A percentile compares a stretch with the other conserved stretches of the same genome.
phyloP scores from a whole-genome alignment of 495 filamentous ascomycete genomes.

The Hypoxylon rickii region DNA sequence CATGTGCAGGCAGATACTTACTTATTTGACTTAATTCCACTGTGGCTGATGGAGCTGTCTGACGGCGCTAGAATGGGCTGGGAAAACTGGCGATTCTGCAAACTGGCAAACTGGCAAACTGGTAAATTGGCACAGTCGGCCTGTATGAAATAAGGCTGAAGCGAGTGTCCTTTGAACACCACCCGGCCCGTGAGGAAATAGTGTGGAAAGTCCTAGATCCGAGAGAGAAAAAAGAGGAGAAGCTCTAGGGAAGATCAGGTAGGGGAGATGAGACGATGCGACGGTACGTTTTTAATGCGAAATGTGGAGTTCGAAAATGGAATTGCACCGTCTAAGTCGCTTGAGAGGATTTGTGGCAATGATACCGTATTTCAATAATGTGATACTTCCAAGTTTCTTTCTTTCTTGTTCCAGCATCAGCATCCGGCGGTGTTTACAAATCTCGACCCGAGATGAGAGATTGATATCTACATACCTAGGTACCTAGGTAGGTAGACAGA shows the following conservation, averaged over 20 bases:
- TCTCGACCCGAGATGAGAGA: constrained; percentile 3
- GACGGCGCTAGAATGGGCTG: constrained; percentile 17
- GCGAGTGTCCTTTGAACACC: constrained; percentile 3
- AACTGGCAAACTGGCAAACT: background rate
- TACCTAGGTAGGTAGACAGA: no score
- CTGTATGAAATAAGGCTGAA: constrained; percentile 24
- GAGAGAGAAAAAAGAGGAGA: constrained; percentile 13
- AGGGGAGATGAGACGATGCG: constrained; percentile 25
- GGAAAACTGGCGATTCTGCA: background rate
- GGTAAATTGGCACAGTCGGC: constrained; percentile 15
- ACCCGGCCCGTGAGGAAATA: constrained; percentile 7
- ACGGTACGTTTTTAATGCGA: constrained; percentile 27
- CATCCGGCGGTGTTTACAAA: no score
- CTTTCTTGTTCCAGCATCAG: background rate
- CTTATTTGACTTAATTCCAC: constrained; percentile 27
- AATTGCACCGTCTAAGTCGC: background rate
- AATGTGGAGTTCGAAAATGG: constrained; percentile 11
- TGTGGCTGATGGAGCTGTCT: constrained; percentile 35
- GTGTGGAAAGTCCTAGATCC: constrained; percentile 27
- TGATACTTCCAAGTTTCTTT: constrained; percentile 7
- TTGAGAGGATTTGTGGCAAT: constrained; percentile 15
- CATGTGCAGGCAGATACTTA: no score
- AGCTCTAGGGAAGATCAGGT: constrained; percentile 23
- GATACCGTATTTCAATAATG: constrained; percentile 19
- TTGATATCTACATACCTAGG: background rate